Percentiles rank a stretch among this genome's conserved stretches.
phyloP scores from a whole-genome alignment of 768 basidiomycete species.

The Hypsizygus marmoreus region DNA sequence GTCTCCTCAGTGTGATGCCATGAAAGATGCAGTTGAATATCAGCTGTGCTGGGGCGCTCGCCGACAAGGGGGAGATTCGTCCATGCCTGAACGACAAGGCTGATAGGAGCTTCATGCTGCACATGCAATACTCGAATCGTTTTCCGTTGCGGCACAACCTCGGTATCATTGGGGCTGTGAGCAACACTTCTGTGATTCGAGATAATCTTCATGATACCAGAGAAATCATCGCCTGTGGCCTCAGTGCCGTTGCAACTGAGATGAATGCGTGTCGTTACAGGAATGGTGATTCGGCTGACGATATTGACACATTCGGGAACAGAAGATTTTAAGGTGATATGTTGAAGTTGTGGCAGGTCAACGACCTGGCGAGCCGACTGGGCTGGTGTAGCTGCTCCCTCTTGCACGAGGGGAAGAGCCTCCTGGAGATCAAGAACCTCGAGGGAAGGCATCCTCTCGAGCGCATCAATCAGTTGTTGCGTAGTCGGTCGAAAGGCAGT shows the following conservation, averaged over 20 bases:
- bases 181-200: slow-evolving; percentile 8
- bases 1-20: slow-evolving; percentile 20
- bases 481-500: slow-evolving; percentile 27
- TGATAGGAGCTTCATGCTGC: slow-evolving; percentile 11
- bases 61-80: slow-evolving; percentile 3
- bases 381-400: slow-evolving; percentile 2
- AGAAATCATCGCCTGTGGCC: slow-evolving; percentile 19
- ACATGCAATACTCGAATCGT: slow-evolving; percentile 15
- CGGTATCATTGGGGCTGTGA: slow-evolving; percentile 8
- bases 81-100: slow-evolving; percentile 19
- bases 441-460: slow-evolving; percentile 35
- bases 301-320: slow-evolving; percentile 26
- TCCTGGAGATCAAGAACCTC: slow-evolving; percentile 36
- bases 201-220: slow-evolving; percentile 17
- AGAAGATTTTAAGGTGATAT: slow-evolving; percentile 19
- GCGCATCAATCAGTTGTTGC: slow-evolving; percentile 30
- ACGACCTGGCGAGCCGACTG: slow-evolving; percentile 18
- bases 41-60: slow-evolving; percentile 4
- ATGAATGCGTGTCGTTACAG: slow-evolving; percentile 14
- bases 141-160: slow-evolving; percentile 9
- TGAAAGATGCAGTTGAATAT: slow-evolving; percentile 24
- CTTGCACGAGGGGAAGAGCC: slow-evolving; percentile 30
- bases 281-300: slow-evolving; percentile 24
- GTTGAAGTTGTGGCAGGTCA: slow-evolving; percentile 22
- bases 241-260: slow-evolving; percentile 21